Percentiles rank a stretch among this genome's conserved stretches.
These are phyloP conservation scores for Kitagawia praeruptora DNA, from an alignment of 129 eudicot species.

Conservation along the genomic window DNA sequence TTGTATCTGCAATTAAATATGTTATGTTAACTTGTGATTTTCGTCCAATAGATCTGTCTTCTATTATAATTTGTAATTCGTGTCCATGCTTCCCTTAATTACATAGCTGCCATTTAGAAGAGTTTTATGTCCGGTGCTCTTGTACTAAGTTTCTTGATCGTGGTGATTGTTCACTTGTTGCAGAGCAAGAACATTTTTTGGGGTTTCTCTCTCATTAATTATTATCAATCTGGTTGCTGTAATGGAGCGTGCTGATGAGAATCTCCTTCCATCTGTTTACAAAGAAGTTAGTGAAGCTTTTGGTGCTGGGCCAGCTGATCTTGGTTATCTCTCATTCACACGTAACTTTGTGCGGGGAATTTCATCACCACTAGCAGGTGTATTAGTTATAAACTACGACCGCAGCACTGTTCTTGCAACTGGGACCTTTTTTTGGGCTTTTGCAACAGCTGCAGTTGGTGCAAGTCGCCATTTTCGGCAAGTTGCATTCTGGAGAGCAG, in stretches of 20 bases:
- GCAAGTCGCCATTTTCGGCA: constrained; percentile 58
- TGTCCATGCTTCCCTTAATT: background rate
- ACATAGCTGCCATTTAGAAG: background rate
- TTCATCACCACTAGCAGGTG: constrained; percentile 87
- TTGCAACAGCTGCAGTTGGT: constrained; percentile 87
- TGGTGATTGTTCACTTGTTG: constrained; percentile 4
- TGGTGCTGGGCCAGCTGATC: constrained; percentile 76
- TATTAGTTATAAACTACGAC: constrained; percentile 75
- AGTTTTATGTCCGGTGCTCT: background rate
- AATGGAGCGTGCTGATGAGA: constrained; percentile 97
- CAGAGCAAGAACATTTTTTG: constrained; percentile 52
- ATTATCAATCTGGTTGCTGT: constrained; percentile 91
- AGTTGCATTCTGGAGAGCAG: constrained; percentile 86
- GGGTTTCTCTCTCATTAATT: constrained; percentile 76
- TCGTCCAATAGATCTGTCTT: background rate
- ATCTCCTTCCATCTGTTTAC: constrained; percentile 96
- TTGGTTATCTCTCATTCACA: constrained; percentile 79
- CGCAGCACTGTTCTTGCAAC: constrained; percentile 79
- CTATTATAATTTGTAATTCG: no score
- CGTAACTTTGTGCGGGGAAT: constrained; percentile 75
- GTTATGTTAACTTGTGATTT: background rate
- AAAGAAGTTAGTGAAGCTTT: constrained; percentile 97
- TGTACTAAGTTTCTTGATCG: background rate
- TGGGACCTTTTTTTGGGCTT: constrained; percentile 88
- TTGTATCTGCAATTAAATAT: background rate